Base-by-base conservation (phyloP, 2,329 filamentous ascomycete genomes). In the Aspergillus carbonarius region DNA sequence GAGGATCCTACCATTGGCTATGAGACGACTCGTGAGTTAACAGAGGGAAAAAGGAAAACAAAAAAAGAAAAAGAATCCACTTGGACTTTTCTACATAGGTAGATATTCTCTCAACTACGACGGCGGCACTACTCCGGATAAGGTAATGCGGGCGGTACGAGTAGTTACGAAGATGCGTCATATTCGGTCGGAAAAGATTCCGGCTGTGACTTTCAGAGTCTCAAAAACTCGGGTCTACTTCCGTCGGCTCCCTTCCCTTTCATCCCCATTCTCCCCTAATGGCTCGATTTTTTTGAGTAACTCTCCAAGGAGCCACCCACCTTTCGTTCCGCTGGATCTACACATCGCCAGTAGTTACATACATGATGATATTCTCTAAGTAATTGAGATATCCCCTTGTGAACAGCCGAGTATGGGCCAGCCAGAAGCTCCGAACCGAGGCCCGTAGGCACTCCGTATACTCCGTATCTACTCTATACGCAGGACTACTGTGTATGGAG, bases 1-100 rank as follows among this genome's bases (percentile, higher is more conserved):
- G 23, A 23, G 30, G 34, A 17, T 20, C 10, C 37, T 34, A 35
- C 25, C 50, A 61, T 58, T 62, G 54, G 56, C 52, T 57, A 61
- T 58, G 39, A 39, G 15, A 39, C 35, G 23, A 23, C 23, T 23
- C 23, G 23, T 23, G 18, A 40, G n/a, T 17, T 18, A 40, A 8
- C 17, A 42, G 18, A 42, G 5, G 18, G 34, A 37, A n/a, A n/a
- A n/a, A n/a, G n/a, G n/a, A n/a, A n/a, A n/a, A n/a, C n/a, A n/a
- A n/a, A n/a, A n/a, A n/a, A n/a, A n/a, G n/a, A n/a, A n/a, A n/a
- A n/a, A n/a, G n/a, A n/a, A n/a, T n/a, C n/a, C n/a, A n/a, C 37
- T 5, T 40, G 37, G 37, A 17, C 17, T 17, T 18, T 40, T 40
- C 37, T 17, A 1, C n/a, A 23, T 23, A 23, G 23, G 5, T 4